A percentile compares a stretch with the other conserved stretches of the same genome.
Evolutionary conservation across 495 filamentous ascomycete genomes (phyloP).

Genomic region (Lasiosphaeris hirsuta): DNA sequence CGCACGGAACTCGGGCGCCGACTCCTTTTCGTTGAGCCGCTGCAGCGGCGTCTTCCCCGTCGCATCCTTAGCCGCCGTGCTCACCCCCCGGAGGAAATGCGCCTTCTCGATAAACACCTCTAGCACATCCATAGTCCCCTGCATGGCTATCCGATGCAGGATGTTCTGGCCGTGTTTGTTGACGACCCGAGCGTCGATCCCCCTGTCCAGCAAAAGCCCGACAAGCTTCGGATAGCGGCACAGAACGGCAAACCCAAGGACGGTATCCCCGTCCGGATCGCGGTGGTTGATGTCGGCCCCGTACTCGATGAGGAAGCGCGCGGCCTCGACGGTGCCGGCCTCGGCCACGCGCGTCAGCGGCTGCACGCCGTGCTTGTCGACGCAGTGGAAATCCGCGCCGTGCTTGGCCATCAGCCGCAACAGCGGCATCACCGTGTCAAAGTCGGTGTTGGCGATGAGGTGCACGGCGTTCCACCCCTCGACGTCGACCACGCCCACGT

Average conservation of each 20-base stretch:
- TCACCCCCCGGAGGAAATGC: neutral
- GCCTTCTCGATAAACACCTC: neutral
- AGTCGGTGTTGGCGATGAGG: neutral
- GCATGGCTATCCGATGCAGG: neutral
- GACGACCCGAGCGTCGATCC: neutral
- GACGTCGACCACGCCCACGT: neutral
- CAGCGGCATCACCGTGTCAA: neutral
- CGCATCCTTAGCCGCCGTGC: neutral
- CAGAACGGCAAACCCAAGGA: neutral
- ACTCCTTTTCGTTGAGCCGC: conserved; percentile 2
- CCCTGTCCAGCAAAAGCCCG: neutral
- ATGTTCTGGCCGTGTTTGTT: neutral
- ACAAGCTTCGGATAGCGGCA: neutral
- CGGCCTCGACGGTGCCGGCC: neutral
- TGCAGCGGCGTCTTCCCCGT: conserved; percentile 4
- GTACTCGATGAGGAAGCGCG: neutral
- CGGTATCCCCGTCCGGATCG: conserved; percentile 2
- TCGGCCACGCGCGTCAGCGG: neutral
- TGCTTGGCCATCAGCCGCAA: neutral
- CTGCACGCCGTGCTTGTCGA: neutral
- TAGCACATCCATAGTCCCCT: neutral
- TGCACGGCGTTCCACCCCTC: neutral
- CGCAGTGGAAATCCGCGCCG: too few relatives aligned
- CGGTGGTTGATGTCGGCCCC: conserved; percentile 10
- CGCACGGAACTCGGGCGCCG: neutral